Base-by-base conservation (phyloP, 192 early-diverging fungal genomes). In the Entomortierella beljakovae region DNA sequence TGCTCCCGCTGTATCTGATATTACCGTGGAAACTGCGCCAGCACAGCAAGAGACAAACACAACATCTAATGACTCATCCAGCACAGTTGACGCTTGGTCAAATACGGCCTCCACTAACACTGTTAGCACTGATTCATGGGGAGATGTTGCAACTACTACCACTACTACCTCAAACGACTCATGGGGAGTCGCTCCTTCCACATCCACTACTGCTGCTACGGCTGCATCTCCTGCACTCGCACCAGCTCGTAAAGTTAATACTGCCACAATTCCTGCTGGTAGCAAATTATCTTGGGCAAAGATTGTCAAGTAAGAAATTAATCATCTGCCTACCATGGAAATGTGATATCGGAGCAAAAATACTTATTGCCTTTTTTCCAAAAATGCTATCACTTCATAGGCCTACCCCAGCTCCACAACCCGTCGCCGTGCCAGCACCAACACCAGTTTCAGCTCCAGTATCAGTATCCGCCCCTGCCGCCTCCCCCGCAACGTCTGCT, bases 261-360 rank as follows among this genome's bases (percentile, higher is more conserved):
- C 66, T 34, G 58, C 73, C 42, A 83, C 82, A n/a, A 80, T 83
- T 38, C 75, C 82, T 57, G 52, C 76, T 28, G 67, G 68, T 43
- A 58, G 61, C 67, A 84, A 83, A 40, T 57, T 72, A 55, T 88
- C 89, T 48, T 89, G 87, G 89, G 89, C 89, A 32, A 85, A 89
- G 56, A 82, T 90, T 49, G 87, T 90, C 52, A 90, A 88, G 89
- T 90, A 68, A 59, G 84, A 53, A 53, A 3, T 26, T 16, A 6
- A 22, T 6, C 7, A 53, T 28, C 51, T 4, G 37, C 37, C 37
- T 38, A 13, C 37, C 37, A 38, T 38, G 37, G n/a, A n/a, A n/a
- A n/a, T n/a, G n/a, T n/a, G n/a, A n/a, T n/a, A n/a, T n/a, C n/a
- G n/a, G n/a, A n/a, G n/a, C n/a, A n/a, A n/a, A n/a, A n/a, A n/a